Percentiles rank a stretch among this genome's conserved stretches.
Conservation (phyloP, 176 grass and related monocot species). For the Musa beccarii region DNA sequence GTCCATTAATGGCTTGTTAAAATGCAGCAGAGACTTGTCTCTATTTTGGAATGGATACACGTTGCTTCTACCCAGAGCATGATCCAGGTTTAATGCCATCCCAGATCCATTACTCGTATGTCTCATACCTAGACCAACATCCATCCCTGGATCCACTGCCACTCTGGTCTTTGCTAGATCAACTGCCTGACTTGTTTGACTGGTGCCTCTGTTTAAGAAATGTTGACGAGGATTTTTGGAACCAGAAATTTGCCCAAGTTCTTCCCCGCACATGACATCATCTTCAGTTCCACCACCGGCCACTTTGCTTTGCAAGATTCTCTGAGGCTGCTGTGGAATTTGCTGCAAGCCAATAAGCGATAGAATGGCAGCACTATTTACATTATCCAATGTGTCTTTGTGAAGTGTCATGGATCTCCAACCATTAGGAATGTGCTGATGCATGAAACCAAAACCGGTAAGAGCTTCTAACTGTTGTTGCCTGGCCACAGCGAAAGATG, state of each 20-base stretch:
- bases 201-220: background rate
- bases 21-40: background rate
- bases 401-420: conserved; percentile 2
- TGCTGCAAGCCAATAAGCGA: background rate
- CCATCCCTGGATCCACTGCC: background rate
- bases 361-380: background rate
- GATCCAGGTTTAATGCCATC: background rate
- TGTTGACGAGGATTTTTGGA: background rate
- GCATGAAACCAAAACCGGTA: conserved; percentile 6
- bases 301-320: background rate
- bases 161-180: background rate
- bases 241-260: background rate
- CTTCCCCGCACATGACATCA: background rate
- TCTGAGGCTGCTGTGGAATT: background rate
- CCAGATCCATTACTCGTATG: background rate
- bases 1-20: background rate
- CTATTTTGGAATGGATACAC: conserved; percentile 2
- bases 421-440: conserved; percentile 17
- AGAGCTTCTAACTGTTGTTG: conserved; percentile 15
- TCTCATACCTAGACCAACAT: background rate
- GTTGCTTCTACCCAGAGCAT: background rate
- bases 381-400: conserved; percentile 4
- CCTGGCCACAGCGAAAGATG: conserved; percentile 3
- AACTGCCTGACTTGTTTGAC: background rate
- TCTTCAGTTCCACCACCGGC: background rate